Evolutionary conservation across 1,284 basidiomycete species (phyloP), one percentile per base, ranked within the genome.

Genomic region (Hypsizygus ulmarius): DNA sequence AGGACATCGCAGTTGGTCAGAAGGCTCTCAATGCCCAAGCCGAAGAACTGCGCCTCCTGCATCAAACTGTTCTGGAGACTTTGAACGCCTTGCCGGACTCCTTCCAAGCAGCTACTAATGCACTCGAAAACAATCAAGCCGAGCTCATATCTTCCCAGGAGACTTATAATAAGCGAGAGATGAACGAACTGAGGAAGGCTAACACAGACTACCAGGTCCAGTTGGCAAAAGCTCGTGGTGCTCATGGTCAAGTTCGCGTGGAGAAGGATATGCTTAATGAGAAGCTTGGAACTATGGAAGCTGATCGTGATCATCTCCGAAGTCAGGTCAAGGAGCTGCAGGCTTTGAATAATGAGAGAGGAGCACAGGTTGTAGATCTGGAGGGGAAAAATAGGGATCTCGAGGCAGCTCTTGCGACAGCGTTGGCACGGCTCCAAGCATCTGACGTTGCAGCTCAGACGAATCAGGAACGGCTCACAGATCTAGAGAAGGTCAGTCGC

Each of bases 241-340:
- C 80, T 12, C 84, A 89, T 58, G 87, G 87, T 3, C 83, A 87
- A 60, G 76, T 85, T 8, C 81, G 85, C n/a, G 86, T 86, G 15
- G 88, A 91, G 71, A 90, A 90, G 67, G 88, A 90, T 47, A 69
- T 78, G 39, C 62, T 89, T 29, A 65, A 59, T 32, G 84, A 88
- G 53, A 84, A 83, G 52, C 65, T 87, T 19, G 66, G 63, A 29
- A 67, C 69, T n/a, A 69, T 71, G 0, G 87, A 90, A 59, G 69
- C 61, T 15, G 87, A 90, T 47, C 77, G 84, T 11, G 83, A 88
- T 14, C 66, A 67, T 6, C 62, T 87, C 41, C 75, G 75, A 32
- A 55, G 58, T 8, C 78, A 82, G 53, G 60, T 82, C 8, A 79
- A 82, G 44, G 79, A 79, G 42, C 47, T 79, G 28, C 77, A 86